phyloP scores from a whole-genome alignment of 805 yeast species.

The Kuraishia cidri region DNA sequence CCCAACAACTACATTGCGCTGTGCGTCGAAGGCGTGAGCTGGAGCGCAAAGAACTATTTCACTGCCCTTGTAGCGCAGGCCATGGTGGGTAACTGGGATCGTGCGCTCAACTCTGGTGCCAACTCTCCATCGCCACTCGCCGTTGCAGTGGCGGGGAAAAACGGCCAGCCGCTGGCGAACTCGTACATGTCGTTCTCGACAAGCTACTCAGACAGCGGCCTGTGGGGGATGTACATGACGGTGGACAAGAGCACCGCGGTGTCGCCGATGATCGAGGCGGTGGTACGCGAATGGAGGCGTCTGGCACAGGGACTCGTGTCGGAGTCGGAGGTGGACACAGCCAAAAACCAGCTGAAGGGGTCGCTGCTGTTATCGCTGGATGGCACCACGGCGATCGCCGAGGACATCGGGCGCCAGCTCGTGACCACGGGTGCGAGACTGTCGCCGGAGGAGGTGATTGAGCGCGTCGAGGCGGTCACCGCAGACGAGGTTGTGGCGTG shows the following conservation, averaged over 20 bases:
- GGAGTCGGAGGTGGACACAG: slow-evolving; percentile 83
- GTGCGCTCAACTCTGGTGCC: slow-evolving; percentile 78
- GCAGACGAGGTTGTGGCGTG: slow-evolving; percentile 75
- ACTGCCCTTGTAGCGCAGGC: slow-evolving; percentile 96
- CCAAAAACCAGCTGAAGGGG: slow-evolving; percentile 92
- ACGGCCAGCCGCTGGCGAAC: slow-evolving; percentile 69
- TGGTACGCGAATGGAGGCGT: slow-evolving; percentile 83
- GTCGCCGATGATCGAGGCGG: slow-evolving; percentile 61
- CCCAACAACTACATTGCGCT: slow-evolving; percentile 89
- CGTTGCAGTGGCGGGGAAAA: slow-evolving; percentile 36
- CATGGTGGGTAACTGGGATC: slow-evolving; percentile 95
- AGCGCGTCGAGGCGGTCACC: slow-evolving; percentile 68
- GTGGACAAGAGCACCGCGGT: slow-evolving; percentile 68
- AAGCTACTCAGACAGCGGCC: slow-evolving; percentile 93
- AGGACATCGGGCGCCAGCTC: slow-evolving; percentile 94
- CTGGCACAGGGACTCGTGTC: slow-evolving; percentile 69
- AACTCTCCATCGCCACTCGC: slow-evolving; percentile 73
- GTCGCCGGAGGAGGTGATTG: slow-evolving; percentile 66
- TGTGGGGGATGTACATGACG: slow-evolving; percentile 94
- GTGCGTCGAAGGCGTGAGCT: slow-evolving; percentile 96
- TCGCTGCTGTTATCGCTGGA: slow-evolving; percentile 83
- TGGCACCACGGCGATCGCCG: slow-evolving; percentile 94
- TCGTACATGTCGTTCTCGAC: slow-evolving; percentile 96
- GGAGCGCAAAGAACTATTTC: slow-evolving; percentile 95
- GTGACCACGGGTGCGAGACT: slow-evolving; percentile 85